Evolutionary conservation across 345 rosid genomes (phyloP), one percentile per base, ranked within the genome.

Genomic region (Dovyalis caffra): DNA sequence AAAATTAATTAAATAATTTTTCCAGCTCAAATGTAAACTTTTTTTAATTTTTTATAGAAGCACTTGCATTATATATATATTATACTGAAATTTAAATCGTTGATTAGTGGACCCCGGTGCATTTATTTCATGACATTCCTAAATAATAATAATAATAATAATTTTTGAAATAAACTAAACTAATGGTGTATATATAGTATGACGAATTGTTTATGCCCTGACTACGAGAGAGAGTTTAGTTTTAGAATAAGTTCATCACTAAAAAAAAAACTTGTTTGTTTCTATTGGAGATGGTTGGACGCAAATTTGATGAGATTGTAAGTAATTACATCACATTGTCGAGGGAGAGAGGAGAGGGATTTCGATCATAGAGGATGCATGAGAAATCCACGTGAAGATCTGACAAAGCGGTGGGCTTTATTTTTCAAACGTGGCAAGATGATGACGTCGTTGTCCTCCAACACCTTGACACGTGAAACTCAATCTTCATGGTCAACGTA

Each of bases 341-440:
- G 29, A 35, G 45, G 47, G 20, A 10, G 25, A 23, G 14, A 11
- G 15, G 18, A 35, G 49, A 23, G 45, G 25, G 68, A 0, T 33
- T 65, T 18, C 11, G 40, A 35, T 65, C 26, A 35, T 12, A 47
- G 37, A 35, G 26, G 38, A 32, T 68, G 82, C 78, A 72, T 56
- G 78, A 64, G 71, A 74, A 57, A 75, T 71, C 71, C 86, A 83
- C 74, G 86, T 80, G 86, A 80, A 75, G 32, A 34, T 38, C 86
- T 84, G 84, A 78, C 82, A 81, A 73, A 75, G 82, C 35, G 70
- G 66, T 23, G 66, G 70, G 64, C 51, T 25, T 29, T 53, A 21
- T 20, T 58, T 64, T 57, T 26, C 57, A 25, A 40, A 72, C 43
- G 75, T 37, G 75, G 72, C 79, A 32, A 16, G 8, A 8, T n/a